Conservation (phyloP, 345 rosid species). For the Alliaria petiolata region DNA sequence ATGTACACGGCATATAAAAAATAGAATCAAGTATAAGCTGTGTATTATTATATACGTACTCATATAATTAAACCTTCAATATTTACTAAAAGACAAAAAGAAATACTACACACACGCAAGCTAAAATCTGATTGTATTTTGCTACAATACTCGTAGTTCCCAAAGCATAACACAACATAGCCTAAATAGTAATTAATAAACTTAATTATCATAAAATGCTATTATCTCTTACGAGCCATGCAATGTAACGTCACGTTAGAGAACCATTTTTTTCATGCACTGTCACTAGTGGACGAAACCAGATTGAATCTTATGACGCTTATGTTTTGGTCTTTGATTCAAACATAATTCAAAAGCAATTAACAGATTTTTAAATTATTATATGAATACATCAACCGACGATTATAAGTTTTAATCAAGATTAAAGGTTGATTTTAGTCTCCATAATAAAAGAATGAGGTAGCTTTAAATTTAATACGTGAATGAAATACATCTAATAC, state of each 20-base stretch:
- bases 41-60: constrained; percentile 27
- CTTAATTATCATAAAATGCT: constrained; percentile 9
- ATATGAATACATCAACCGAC: background rate
- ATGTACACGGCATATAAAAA: constrained; percentile 22
- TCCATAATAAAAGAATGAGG: too few relatives aligned
- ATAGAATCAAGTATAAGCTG: constrained; percentile 16
- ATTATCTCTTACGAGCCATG: constrained; percentile 26
- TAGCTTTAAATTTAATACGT: too few relatives aligned
- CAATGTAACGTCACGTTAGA: constrained; percentile 21
- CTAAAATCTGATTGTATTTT: constrained; percentile 8
- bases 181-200: constrained; percentile 18
- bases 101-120: constrained; percentile 17
- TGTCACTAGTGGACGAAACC: constrained; percentile 21
- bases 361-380: too few relatives aligned
- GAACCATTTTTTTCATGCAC: background rate
- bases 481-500: too few relatives aligned
- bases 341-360: background rate
- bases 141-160: constrained; percentile 25
- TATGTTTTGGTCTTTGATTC: background rate
- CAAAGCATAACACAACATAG: constrained; percentile 7
- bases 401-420: background rate
- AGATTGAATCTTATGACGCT: constrained; percentile 1
- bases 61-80: constrained; percentile 14
- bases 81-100: constrained; percentile 23
- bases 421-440: too few relatives aligned